Evolutionary conservation across 2,329 filamentous ascomycete genomes (phyloP).

Genomic region (Aschersonia sp.): DNA sequence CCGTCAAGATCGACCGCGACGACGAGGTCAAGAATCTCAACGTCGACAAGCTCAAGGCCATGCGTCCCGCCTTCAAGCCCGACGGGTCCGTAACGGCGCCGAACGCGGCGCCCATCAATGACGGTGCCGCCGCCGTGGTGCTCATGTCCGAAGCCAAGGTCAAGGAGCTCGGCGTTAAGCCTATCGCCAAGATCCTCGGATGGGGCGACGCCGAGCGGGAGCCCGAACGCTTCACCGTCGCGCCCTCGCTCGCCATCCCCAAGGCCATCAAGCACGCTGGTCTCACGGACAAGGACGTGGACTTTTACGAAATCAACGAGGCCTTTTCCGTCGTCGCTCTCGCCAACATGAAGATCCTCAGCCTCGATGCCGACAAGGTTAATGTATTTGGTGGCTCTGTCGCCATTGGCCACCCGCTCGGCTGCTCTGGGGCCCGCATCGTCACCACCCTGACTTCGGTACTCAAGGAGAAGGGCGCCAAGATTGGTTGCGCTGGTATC

Average conservation of each 20-base stretch:
- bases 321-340: conserved; percentile 94
- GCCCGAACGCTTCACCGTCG: conserved; percentile 90
- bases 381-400: conserved; percentile 93
- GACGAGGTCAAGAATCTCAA: conserved; percentile 96
- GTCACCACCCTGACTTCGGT: conserved; percentile 81
- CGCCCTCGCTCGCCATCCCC: conserved; percentile 84
- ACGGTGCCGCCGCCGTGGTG: conserved; percentile 83
- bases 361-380: conserved; percentile 68
- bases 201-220: conserved; percentile 91
- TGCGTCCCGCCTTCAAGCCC: conserved; percentile 71
- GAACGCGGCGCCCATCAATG: conserved; percentile 91
- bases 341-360: conserved; percentile 87
- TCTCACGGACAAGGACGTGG: conserved; percentile 60
- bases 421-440: conserved; percentile 87
- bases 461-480: conserved; percentile 77
- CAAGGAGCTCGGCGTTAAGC: conserved; percentile 81
- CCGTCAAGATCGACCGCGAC: conserved; percentile 65
- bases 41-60: conserved; percentile 65
- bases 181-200: conserved; percentile 89
- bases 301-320: conserved; percentile 98
- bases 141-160: conserved; percentile 90
- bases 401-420: conserved; percentile 87
- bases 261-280: conserved; percentile 95
- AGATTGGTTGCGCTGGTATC: conserved; percentile 87
- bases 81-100: conserved; percentile 88